Percentiles rank a stretch among this genome's conserved stretches.
Evolutionary conservation across 495 filamentous ascomycete species (phyloP).

Genomic region (Penicillium samsonianum): DNA sequence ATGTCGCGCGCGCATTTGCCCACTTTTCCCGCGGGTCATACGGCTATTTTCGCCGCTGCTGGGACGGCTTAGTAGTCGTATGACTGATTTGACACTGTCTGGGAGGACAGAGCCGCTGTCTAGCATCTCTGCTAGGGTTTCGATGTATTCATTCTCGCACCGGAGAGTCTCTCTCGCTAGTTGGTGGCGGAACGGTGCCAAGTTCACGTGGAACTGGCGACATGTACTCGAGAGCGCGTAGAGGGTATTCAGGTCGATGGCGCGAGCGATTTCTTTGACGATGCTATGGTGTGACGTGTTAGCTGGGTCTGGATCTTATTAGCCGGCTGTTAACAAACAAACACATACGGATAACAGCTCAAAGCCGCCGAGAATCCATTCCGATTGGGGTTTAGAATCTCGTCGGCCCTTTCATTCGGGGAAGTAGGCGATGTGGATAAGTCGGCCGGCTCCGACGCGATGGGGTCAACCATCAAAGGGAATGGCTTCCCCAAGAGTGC

Average conservation of each 20-base stretch:
- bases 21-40: constrained; percentile 63
- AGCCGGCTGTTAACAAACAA: constrained; percentile 4
- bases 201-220: constrained; percentile 70
- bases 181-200: constrained; percentile 72
- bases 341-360: constrained; percentile 83
- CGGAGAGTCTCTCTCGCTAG: constrained; percentile 73
- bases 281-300: constrained; percentile 48
- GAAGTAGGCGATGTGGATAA: constrained; percentile 16
- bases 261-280: constrained; percentile 68
- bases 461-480: constrained; percentile 27
- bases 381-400: constrained; percentile 55
- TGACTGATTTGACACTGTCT: constrained; percentile 40
- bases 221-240: constrained; percentile 78
- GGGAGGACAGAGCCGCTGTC: constrained; percentile 35
- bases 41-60: constrained; percentile 36
- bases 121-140: constrained; percentile 43
- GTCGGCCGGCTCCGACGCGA: constrained; percentile 13
- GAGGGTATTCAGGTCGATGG: constrained; percentile 82
- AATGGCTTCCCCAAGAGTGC: constrained; percentile 25
- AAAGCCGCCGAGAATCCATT: constrained; percentile 75
- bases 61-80: constrained; percentile 36
- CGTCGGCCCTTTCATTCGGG: neutral
- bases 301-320: constrained; percentile 10
- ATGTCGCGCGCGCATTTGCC: constrained; percentile 80
- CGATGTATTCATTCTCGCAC: constrained; percentile 68